Evolutionary conservation across 1,284 basidiomycete species (phyloP), one percentile per base, ranked within the genome.

Genomic region (Trametes sp.): DNA sequence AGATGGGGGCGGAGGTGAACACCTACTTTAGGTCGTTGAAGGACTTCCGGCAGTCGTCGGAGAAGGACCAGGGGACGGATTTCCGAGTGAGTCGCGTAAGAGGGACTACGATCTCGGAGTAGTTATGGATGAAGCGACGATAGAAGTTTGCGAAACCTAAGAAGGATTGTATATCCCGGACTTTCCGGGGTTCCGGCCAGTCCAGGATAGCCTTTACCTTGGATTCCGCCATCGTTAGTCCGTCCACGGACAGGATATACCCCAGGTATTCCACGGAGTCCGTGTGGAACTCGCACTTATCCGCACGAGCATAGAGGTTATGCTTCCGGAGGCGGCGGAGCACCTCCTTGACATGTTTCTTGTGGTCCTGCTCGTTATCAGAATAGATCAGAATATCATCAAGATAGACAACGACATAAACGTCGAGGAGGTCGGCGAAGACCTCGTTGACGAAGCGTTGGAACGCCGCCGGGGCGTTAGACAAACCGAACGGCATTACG

Each of bases 221-320:
- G 7, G 61, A 63, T 0, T 69, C 64, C 52, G 79, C 72, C 80
- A 82, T 81, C 0, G 52, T 46, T 21, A 80, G 57, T 2, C 79
- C 77, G 1, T 73, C 52, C 0, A 58, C 13, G 2, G 57, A 62
- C 21, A 84, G 66, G 51, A 80, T 69, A 57, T 74, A 77, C 6
- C 82, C 80, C 0, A 85, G 72, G 69, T 79, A 84, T 29, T 80
- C 76, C 7, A 77, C 71, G 8, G 66, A 21, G 7, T 59, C 31
- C 3, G 55, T 36, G 59, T 73, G 62, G 63, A 80, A 82, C 38
- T 74, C 66, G 66, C 80, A 82, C 64, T 84, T 83, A 29, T 76
- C 70, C 0, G 75, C 65, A 33, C 79, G 78, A 2, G 75, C 61
- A 62, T 69, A 81, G 0, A 83, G 71, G 0, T 70, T 54, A 51